phyloP scores from a whole-genome alignment of 305 asterid genomes.

The Solanum hybrid region DNA sequence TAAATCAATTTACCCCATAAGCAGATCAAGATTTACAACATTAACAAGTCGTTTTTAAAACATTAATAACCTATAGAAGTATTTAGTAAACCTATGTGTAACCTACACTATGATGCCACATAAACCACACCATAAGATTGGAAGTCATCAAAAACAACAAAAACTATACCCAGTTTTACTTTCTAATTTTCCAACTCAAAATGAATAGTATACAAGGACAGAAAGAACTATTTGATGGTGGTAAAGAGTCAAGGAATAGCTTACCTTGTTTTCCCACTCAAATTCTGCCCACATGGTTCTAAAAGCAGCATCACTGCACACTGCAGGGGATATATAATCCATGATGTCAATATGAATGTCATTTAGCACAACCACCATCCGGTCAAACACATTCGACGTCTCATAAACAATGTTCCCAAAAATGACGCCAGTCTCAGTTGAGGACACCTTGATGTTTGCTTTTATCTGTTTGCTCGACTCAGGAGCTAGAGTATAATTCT shows the following conservation, averaged over 20 bases:
- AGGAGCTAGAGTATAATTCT: conserved; percentile 45
- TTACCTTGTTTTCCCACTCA: conserved; percentile 60
- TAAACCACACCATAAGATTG: not conserved
- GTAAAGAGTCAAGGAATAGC: not conserved
- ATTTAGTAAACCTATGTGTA: not conserved
- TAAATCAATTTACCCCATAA: not conserved
- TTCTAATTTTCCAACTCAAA: not conserved
- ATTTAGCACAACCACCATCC: conserved; percentile 44
- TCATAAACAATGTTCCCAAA: conserved; percentile 49
- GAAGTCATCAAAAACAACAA: not conserved
- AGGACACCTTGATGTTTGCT: conserved; percentile 47
- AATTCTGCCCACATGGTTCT: conserved; percentile 55
- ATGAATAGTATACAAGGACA: not conserved
- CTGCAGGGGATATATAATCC: conserved; percentile 50
- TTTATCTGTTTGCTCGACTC: conserved; percentile 48
- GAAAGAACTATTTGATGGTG: not conserved
- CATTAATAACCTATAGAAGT: not conserved
- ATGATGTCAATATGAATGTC: conserved; percentile 52
- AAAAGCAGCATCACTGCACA: conserved; percentile 41
- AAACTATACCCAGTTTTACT: not conserved
- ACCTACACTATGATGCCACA: not conserved
- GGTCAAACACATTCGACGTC: conserved; percentile 45
- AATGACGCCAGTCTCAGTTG: conserved; percentile 47
- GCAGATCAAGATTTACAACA: not conserved
- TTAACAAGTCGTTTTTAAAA: not conserved